A percentile compares a stretch with the other conserved stretches of the same genome.
Conservation (phyloP, 345 rosid genomes). For the Eucalyptus caleyi region DNA sequence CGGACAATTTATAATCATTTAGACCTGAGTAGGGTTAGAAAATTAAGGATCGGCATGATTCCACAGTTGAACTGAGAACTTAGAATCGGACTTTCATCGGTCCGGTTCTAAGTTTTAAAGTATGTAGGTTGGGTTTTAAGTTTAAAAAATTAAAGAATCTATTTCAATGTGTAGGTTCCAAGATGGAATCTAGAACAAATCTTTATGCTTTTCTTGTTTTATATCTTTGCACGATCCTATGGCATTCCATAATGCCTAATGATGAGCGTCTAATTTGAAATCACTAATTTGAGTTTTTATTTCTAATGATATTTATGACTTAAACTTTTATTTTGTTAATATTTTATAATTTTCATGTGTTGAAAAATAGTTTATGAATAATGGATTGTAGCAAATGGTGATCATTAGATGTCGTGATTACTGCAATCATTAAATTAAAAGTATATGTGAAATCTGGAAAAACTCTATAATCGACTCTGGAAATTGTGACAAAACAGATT, state of each 20-base stretch:
- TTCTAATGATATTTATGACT: too few species aligned
- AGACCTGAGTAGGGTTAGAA: background rate
- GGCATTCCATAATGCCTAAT: too few species aligned
- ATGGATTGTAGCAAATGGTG: background rate
- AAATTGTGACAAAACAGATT: accelerated
- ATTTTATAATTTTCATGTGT: too few species aligned
- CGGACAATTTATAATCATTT: background rate
- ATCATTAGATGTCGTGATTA: too few species aligned
- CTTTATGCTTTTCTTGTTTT: too few species aligned
- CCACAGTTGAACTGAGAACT: background rate
- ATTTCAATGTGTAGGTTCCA: background rate
- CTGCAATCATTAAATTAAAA: too few species aligned
- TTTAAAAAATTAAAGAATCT: too few species aligned
- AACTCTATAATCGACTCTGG: accelerated
- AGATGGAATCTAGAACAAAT: background rate
- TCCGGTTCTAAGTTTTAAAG: too few species aligned
- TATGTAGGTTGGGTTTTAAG: too few species aligned
- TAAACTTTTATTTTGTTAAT: too few species aligned
- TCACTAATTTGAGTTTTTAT: too few species aligned
- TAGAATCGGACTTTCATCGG: accelerated
- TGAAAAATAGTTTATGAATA: too few species aligned
- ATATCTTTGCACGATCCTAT: background rate
- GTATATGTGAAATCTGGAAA: background rate
- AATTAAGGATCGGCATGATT: background rate
- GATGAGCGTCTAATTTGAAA: accelerated